Base-by-base conservation (phyloP, 2,329 filamentous ascomycete species). In the Diatrype stigma region DNA sequence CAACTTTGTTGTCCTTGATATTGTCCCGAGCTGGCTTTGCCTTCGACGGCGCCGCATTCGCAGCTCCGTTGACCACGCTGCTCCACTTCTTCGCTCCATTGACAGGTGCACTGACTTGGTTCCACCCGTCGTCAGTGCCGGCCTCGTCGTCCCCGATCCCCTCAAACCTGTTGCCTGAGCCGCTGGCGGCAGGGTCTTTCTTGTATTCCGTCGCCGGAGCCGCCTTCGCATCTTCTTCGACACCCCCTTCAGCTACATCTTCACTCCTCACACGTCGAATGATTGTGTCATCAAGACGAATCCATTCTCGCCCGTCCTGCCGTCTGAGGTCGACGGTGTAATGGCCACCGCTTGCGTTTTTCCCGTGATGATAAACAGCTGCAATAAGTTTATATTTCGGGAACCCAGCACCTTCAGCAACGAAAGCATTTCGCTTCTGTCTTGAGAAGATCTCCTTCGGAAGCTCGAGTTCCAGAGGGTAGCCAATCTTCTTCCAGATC, bases 401-500 rank as follows among this genome's bases (percentile, higher is more conserved):
- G 53, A 89, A 76, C 2, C 84, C 82, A n/a, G 69, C 67, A 42
- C 86, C 85, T 56, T 86, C 84, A 16, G 82, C 75, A 23, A 80
- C 75, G 56, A 89, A 75, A 42, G 79, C 78, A 58, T 84, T 84
- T 48, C 87, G 83, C 67, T 85, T 87, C 63, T 87, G 82, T 28
- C 86, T 84, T 11, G 91, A 87, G 63, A 99, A 87, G 10, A 90
- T 87, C 65, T 97, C 93, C 51, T 86, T 87, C 0, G 94, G 94
- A 56, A 99, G 90, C 67, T 97, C 93, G 47, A 99, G 78, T 63
- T 97, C 92, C 26, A 99, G 76, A 0, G 94, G 94, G 64, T 99
- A 99, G 19, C 91, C 93, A 52, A 99, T 80, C 74, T 93, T 96
- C 76, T 97, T 99, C 90, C 93, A 96, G 57, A 97, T 96, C 77